Conservation (phyloP, 2,329 filamentous ascomycete species). For the Ceratocystis albifundus region DNA sequence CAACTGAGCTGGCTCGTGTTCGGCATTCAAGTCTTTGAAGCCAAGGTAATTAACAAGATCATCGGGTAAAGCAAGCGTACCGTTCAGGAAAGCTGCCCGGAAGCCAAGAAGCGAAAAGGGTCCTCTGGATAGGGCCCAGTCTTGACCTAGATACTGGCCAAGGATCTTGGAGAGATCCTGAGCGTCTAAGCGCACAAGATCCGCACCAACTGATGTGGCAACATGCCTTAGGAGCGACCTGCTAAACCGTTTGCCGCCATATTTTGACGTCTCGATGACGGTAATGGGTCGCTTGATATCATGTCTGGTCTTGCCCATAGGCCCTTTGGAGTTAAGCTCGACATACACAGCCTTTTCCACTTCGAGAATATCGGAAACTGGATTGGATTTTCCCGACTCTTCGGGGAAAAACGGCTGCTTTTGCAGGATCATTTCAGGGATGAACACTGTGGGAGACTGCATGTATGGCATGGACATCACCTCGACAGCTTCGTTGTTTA, state of each 20-base stretch:
- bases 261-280: slow-evolving; percentile 32
- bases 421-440: slow-evolving; percentile 25
- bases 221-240: slow-evolving; percentile 48
- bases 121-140: slow-evolving; percentile 38
- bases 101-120: slow-evolving; percentile 46
- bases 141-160: slow-evolving; percentile 57
- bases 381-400: slow-evolving; percentile 16
- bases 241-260: slow-evolving; percentile 32
- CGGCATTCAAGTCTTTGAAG: slow-evolving; percentile 26
- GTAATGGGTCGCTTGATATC: slow-evolving; percentile 32
- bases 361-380: slow-evolving; percentile 22
- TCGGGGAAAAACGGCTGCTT: slow-evolving; percentile 24
- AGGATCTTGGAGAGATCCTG: slow-evolving; percentile 58
- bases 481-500: slow-evolving; percentile 20
- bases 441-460: slow-evolving; percentile 28
- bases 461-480: slow-evolving; percentile 19
- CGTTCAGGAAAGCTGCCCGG: slow-evolving; percentile 43
- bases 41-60: slow-evolving; percentile 27
- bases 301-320: slow-evolving; percentile 4
- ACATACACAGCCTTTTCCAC: slow-evolving; percentile 23
- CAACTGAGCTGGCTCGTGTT: slow-evolving; percentile 27
- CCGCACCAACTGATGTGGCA: slow-evolving; percentile 49
- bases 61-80: slow-evolving; percentile 34
- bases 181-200: slow-evolving; percentile 57
- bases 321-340: slow-evolving; percentile 22